These are phyloP conservation scores for Coleophoma eucalyptorum DNA, from an alignment of 2,329 filamentous ascomycete species.

Conservation along the genomic window DNA sequence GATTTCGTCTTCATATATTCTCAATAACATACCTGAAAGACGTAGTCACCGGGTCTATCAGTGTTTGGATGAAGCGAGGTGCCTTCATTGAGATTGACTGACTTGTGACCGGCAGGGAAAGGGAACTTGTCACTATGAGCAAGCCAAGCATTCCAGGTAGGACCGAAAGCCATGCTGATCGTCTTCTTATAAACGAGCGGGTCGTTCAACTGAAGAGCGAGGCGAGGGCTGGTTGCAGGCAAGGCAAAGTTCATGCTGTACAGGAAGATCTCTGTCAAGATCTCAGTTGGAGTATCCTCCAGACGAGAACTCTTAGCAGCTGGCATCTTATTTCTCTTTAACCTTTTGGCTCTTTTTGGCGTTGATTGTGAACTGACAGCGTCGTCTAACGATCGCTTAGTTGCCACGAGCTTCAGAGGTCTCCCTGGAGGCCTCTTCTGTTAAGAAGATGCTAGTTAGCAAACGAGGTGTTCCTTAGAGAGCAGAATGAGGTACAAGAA, in stretches of 20 bases:
- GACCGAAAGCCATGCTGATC: conserved; percentile 20
- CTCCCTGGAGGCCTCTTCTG: conserved; percentile 14
- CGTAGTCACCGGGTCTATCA: background rate
- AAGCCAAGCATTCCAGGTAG: conserved; percentile 19
- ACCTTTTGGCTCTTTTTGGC: background rate
- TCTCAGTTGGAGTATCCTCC: conserved; percentile 25
- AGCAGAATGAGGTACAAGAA: too few relatives aligned
- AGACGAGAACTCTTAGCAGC: conserved; percentile 21
- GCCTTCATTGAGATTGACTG: background rate
- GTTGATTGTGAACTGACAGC: background rate
- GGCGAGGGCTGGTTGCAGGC: conserved; percentile 22
- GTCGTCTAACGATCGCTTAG: background rate
- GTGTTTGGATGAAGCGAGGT: background rate
- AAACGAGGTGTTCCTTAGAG: too few relatives aligned
- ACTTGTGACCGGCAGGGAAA: too few relatives aligned
- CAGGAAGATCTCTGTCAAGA: conserved; percentile 25
- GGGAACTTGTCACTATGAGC: background rate
- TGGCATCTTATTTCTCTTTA: conserved; percentile 20
- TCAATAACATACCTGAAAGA: conserved; percentile 5
- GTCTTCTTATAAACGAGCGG: conserved; percentile 17
- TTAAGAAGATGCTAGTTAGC: background rate
- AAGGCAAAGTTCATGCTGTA: conserved; percentile 22
- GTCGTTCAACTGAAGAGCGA: conserved; percentile 24
- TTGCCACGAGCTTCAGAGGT: conserved; percentile 10
- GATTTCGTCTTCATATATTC: background rate